Conservation (phyloP, 2,329 filamentous ascomycete species). For the Trichophyton equinum region DNA sequence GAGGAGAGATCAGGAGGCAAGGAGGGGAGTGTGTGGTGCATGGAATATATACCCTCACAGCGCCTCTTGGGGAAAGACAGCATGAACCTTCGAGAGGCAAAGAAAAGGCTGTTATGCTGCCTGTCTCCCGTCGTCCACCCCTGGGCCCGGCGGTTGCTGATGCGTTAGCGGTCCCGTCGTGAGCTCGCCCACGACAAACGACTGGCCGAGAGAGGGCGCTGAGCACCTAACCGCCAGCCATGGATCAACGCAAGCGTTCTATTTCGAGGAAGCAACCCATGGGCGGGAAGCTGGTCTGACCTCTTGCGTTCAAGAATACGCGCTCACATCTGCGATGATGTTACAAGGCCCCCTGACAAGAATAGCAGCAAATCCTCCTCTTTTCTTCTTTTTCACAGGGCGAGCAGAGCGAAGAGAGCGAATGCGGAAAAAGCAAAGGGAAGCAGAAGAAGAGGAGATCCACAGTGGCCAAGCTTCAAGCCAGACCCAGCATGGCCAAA, state of each 20-base stretch:
- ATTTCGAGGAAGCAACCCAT: not conserved
- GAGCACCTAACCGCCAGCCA: slow-evolving; percentile 1
- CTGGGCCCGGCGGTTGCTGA: slow-evolving; percentile 3
- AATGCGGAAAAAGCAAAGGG: not conserved
- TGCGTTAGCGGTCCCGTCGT: slow-evolving; percentile 1
- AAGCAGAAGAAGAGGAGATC: not conserved
- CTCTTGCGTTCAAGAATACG: slow-evolving; percentile 5
- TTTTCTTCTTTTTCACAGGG: not conserved
- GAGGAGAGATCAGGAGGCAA: not conserved
- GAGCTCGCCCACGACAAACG: not conserved
- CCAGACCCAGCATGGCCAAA: not conserved
- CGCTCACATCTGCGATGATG: slow-evolving; percentile 2
- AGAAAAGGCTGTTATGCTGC: not conserved
- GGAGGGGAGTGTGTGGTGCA: not conserved
- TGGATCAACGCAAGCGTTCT: slow-evolving; percentile 1
- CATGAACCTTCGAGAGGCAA: not conserved
- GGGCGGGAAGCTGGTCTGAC: not conserved
- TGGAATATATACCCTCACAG: slow-evolving; percentile 4
- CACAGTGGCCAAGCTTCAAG: not conserved
- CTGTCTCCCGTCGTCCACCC: not conserved
- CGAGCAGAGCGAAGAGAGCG: not conserved
- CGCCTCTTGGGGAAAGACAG: not conserved
- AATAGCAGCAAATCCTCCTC: slow-evolving; percentile 3
- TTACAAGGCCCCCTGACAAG: slow-evolving; percentile 5
- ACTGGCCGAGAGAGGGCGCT: slow-evolving; percentile 3